These are phyloP conservation scores for Teunomyces funiuensis DNA, from an alignment of 805 yeast species.

Conservation along the genomic window DNA sequence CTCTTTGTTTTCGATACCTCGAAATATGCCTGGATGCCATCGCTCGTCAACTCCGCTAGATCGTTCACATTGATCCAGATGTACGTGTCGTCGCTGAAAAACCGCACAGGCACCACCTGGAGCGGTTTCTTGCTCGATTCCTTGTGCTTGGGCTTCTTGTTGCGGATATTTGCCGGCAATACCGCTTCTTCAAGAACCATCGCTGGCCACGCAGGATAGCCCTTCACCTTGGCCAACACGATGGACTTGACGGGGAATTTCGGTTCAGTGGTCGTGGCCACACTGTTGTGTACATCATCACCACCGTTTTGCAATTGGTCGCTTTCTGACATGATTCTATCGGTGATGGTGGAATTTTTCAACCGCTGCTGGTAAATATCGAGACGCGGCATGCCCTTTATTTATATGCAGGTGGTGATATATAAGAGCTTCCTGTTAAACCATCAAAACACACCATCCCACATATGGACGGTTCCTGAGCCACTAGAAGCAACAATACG, in stretches of 20 bases:
- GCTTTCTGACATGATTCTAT: no score
- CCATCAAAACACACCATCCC: conserved; percentile 20
- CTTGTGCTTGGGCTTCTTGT: conserved; percentile 48
- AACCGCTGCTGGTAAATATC: neutral
- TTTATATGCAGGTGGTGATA: neutral
- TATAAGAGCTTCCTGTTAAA: neutral
- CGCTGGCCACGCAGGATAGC: conserved; percentile 91
- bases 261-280: no score
- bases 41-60: conserved; percentile 44
- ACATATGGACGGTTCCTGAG: conserved; percentile 20
- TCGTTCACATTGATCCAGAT: conserved; percentile 63
- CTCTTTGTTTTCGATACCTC: conserved; percentile 21
- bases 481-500: conserved; percentile 20
- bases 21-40: conserved; percentile 42
- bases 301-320: no score
- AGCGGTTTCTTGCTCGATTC: conserved; percentile 9
- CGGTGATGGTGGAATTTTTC: neutral
- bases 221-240: conserved; percentile 77
- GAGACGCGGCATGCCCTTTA: neutral
- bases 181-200: conserved; percentile 64
- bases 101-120: conserved; percentile 53
- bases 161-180: conserved; percentile 56
- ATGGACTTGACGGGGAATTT: conserved; percentile 9
- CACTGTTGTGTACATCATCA: no score
- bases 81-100: conserved; percentile 70